These are phyloP conservation scores for Chrysosporium keratinophilum DNA, from an alignment of 2,329 filamentous ascomycete genomes.

Conservation along the genomic window DNA sequence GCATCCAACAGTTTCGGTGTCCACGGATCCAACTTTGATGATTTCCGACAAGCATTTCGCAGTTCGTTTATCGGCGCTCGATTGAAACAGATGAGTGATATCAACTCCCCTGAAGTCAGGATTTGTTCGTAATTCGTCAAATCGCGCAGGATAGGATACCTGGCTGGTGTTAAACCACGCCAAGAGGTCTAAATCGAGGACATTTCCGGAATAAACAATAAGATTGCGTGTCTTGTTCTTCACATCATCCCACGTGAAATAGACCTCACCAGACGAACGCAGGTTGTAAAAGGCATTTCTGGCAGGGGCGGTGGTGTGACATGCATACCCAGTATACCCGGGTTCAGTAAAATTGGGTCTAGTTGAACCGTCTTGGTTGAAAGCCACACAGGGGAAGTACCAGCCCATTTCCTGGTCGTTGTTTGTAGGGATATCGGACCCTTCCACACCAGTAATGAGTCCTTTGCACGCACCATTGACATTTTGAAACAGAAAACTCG, in stretches of 20 bases:
- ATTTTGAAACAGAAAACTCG: constrained; percentile 95
- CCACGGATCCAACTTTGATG: constrained; percentile 89
- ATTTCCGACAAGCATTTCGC: constrained; percentile 85
- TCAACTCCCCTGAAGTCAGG: constrained; percentile 68
- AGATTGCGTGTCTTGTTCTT: constrained; percentile 81
- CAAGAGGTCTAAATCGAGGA: constrained; percentile 79
- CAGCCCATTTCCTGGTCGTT: constrained; percentile 66
- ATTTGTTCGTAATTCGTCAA: constrained; percentile 67
- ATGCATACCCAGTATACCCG: constrained; percentile 76
- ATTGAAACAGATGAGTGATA: constrained; percentile 78
- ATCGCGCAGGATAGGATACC: constrained; percentile 63
- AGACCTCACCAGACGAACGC: constrained; percentile 67
- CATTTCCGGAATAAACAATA: constrained; percentile 86
- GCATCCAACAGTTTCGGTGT: constrained; percentile 92
- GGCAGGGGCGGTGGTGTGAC: constrained; percentile 64
- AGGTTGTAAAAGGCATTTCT: constrained; percentile 70
- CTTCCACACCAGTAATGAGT: constrained; percentile 60
- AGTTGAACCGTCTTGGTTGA: constrained; percentile 86
- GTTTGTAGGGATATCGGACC: constrained; percentile 72
- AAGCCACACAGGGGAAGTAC: constrained; percentile 90
- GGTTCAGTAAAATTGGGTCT: constrained; percentile 61
- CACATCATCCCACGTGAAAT: constrained; percentile 91
- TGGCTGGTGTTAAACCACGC: constrained; percentile 80
- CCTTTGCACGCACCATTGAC: constrained; percentile 96
- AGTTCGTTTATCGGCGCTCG: constrained; percentile 63